Evolutionary conservation across 2,329 filamentous ascomycete genomes (phyloP).

Genomic region (Stagonosporopsis vannaccii): DNA sequence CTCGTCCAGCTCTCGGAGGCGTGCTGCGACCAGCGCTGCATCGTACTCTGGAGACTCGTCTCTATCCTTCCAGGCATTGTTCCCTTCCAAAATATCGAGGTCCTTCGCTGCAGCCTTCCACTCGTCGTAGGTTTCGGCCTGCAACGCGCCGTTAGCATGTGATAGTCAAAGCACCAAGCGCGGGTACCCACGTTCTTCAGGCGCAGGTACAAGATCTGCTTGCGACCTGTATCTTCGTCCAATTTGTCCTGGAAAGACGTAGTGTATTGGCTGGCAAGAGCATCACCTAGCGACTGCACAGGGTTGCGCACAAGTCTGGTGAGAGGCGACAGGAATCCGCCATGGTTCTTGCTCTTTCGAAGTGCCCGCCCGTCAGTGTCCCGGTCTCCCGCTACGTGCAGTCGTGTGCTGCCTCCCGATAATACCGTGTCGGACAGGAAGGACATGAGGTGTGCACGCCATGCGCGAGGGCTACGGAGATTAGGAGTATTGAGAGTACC

Average conservation of each 20-base stretch:
- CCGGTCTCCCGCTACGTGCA: slow-evolving; percentile 31
- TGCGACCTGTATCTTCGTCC: slow-evolving; percentile 46
- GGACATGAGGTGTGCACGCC: slow-evolving; percentile 45
- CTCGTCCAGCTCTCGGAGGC: slow-evolving; percentile 76
- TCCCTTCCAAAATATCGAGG: slow-evolving; percentile 80
- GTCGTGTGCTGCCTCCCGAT: slow-evolving; percentile 38
- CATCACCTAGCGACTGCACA: slow-evolving; percentile 30
- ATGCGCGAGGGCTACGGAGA: slow-evolving; percentile 37
- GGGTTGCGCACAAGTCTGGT: slow-evolving; percentile 48
- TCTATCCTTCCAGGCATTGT: slow-evolving; percentile 81
- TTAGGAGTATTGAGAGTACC: slow-evolving; percentile 24
- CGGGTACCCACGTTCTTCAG: slow-evolving; percentile 68
- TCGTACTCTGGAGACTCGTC: slow-evolving; percentile 75
- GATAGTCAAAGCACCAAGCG: slow-evolving; percentile 27
- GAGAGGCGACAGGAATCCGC: slow-evolving; percentile 45
- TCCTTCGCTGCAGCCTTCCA: slow-evolving; percentile 80
- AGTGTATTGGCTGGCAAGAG: slow-evolving; percentile 20
- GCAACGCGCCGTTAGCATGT: slow-evolving; percentile 34
- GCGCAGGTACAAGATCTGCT: slow-evolving; percentile 67
- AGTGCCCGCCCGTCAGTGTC: slow-evolving; percentile 21
- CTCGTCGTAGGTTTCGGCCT: slow-evolving; percentile 73
- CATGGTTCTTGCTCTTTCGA: slow-evolving; percentile 40
- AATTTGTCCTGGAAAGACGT: slow-evolving; percentile 19
- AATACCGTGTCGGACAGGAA: slow-evolving; percentile 47
- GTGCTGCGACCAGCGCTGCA: slow-evolving; percentile 69